A percentile compares a stretch with the other conserved stretches of the same genome.
phyloP scores from a whole-genome alignment of 2,329 filamentous ascomycete species.

The Achaetomium macrosporum region DNA sequence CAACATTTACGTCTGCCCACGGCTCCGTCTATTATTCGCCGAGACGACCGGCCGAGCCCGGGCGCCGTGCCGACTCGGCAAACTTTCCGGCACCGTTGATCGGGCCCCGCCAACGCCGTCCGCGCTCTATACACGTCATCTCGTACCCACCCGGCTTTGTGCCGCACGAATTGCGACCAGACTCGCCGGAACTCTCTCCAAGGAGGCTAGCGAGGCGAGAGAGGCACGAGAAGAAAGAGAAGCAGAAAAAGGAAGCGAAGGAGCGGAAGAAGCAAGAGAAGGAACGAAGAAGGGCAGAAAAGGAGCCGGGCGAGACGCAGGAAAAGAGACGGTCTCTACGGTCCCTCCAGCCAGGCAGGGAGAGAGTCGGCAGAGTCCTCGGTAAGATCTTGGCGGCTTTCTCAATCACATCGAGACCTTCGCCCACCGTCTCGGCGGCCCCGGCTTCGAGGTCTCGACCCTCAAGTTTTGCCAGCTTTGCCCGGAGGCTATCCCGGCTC shows the following conservation, averaged over 20 bases:
- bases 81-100: constrained; percentile 38
- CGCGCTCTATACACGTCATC: constrained; percentile 51
- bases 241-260: constrained; percentile 29
- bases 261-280: constrained; percentile 22
- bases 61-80: constrained; percentile 22
- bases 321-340: constrained; percentile 28
- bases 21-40: constrained; percentile 28
- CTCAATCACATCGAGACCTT: constrained; percentile 18
- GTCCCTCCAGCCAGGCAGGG: constrained; percentile 31
- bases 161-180: constrained; percentile 35
- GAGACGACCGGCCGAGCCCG: constrained; percentile 20
- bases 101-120: constrained; percentile 45
- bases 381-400: constrained; percentile 28
- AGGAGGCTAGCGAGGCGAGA: constrained; percentile 39
- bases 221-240: constrained; percentile 21
- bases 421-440: constrained; percentile 12
- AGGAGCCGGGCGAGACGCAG: constrained; percentile 24
- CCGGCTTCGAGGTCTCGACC: constrained; percentile 20
- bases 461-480: constrained; percentile 23
- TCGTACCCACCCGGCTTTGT: constrained; percentile 40
- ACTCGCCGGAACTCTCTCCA: constrained; percentile 24
- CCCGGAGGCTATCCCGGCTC: constrained; percentile 20
- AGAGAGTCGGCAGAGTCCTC: constrained; percentile 27
- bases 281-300: constrained; percentile 28
- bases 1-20: constrained; percentile 21